phyloP scores from a whole-genome alignment of 2,329 filamentous ascomycete species.

The Microdochium trichocladiopsis region DNA sequence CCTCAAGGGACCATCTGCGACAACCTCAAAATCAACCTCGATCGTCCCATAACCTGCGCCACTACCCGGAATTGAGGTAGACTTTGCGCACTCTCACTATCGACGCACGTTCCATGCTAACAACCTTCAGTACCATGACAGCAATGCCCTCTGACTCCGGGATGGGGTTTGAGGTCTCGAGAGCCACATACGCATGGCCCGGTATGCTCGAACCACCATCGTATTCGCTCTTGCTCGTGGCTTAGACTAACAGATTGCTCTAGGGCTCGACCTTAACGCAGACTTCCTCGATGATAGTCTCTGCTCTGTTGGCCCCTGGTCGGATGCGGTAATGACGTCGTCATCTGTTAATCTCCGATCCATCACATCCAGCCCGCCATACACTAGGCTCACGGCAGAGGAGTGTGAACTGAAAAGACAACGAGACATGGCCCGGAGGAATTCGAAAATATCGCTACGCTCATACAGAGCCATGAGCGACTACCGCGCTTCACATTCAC shows the following conservation, averaged over 20 bases:
- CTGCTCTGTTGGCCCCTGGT: conserved; percentile 34
- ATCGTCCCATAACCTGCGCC: not conserved
- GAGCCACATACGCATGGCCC: conserved; percentile 44
- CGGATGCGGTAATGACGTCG: conserved; percentile 41
- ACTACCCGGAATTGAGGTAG: not conserved
- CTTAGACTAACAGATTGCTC: conserved; percentile 1
- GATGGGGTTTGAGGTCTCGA: conserved; percentile 41
- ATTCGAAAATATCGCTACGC: conserved; percentile 45
- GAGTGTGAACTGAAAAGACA: conserved; percentile 57
- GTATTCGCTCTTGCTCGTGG: not conserved
- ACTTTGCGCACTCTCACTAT: no score
- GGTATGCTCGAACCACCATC: conserved; percentile 23
- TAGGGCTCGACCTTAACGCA: conserved; percentile 24
- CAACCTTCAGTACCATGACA: conserved; percentile 31
- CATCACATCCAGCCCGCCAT: conserved; percentile 50
- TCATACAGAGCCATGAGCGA: conserved; percentile 43
- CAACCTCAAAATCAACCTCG: not conserved
- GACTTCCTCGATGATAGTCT: conserved; percentile 37
- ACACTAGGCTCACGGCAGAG: conserved; percentile 45
- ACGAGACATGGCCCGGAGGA: conserved; percentile 50
- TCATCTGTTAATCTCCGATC: conserved; percentile 43
- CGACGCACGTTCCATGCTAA: not conserved
- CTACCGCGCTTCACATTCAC: conserved; percentile 29
- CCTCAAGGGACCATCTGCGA: not conserved
- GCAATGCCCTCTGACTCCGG: conserved; percentile 41